Percentiles rank a stretch among this genome's conserved stretches.
Conservation (phyloP, 2,329 filamentous ascomycete genomes). For the Fusarium pseudocircinatum region DNA sequence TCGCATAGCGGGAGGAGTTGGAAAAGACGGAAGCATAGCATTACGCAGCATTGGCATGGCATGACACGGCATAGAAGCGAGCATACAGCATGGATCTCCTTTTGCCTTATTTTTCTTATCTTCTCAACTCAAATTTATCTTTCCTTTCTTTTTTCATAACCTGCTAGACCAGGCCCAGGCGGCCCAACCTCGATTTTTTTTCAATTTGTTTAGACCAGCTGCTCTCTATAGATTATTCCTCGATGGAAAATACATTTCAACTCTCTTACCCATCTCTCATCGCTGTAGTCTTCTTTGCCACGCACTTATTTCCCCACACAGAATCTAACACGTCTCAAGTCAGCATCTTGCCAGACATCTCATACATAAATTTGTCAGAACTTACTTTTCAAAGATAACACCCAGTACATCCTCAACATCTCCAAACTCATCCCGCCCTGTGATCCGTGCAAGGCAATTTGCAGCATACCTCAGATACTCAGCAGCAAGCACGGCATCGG, state of each 20-base stretch:
- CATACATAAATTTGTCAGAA: conserved; percentile 39
- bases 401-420: conserved; percentile 97
- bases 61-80: conserved; percentile 21
- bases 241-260: conserved; percentile 12
- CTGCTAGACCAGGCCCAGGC: conserved; percentile 27
- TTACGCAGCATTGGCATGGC: conserved; percentile 16
- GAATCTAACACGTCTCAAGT: conserved; percentile 49
- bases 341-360: conserved; percentile 22
- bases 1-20: conserved; percentile 24
- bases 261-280: background rate
- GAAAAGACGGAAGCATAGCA: conserved; percentile 15
- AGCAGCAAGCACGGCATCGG: conserved; percentile 89
- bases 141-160: conserved; percentile 4
- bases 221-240: conserved; percentile 25
- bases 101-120: conserved; percentile 5
- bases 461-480: conserved; percentile 87
- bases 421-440: conserved; percentile 82
- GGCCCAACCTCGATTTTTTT: conserved; percentile 11
- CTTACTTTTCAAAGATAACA: conserved; percentile 96
- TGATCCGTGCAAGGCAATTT: conserved; percentile 83
- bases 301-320: conserved; percentile 56
- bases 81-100: conserved; percentile 20
- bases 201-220: conserved; percentile 24
- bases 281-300: background rate
- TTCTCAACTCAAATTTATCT: background rate